Evolutionary conservation across 1,284 basidiomycete genomes (phyloP).

Genomic region (Naganishia albida): DNA sequence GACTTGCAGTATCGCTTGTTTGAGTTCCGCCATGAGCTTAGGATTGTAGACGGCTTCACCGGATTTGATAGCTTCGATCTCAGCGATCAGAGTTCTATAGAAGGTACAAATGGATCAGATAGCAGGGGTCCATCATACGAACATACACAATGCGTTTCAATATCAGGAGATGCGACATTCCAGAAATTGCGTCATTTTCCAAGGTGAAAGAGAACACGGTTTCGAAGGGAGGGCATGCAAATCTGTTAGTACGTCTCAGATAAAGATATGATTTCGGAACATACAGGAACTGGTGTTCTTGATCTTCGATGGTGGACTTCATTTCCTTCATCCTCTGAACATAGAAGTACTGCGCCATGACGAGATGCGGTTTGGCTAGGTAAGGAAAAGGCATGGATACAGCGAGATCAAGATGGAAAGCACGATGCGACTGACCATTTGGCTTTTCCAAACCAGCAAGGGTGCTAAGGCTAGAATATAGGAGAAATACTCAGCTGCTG

Average conservation of each 20-base stretch:
- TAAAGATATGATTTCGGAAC: constrained; percentile 35
- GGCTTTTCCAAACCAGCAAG: constrained; percentile 27
- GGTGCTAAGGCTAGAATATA: constrained; percentile 13
- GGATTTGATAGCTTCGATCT: constrained; percentile 65
- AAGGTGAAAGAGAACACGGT: not conserved
- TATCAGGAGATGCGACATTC: not conserved
- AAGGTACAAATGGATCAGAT: constrained; percentile 8
- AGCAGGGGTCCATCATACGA: not conserved
- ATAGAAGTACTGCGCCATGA: constrained; percentile 73
- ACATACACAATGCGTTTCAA: not conserved
- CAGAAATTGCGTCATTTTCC: not conserved
- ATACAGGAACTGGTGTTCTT: constrained; percentile 77
- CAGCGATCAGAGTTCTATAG: constrained; percentile 40
- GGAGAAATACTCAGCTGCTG: not conserved
- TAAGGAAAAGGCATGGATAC: not conserved
- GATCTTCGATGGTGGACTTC: constrained; percentile 64
- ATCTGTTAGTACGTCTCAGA: not conserved
- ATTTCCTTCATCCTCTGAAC: constrained; percentile 68
- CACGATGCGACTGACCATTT: constrained; percentile 5
- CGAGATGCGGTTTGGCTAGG: constrained; percentile 61
- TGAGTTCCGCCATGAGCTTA: constrained; percentile 15
- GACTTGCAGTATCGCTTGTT: not conserved
- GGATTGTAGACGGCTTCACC: constrained; percentile 55
- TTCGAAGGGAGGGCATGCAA: no score
- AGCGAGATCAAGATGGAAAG: not conserved